Evolutionary conservation across 2,329 filamentous ascomycete genomes (phyloP).

Genomic region (Coleophoma eucalyptorum): DNA sequence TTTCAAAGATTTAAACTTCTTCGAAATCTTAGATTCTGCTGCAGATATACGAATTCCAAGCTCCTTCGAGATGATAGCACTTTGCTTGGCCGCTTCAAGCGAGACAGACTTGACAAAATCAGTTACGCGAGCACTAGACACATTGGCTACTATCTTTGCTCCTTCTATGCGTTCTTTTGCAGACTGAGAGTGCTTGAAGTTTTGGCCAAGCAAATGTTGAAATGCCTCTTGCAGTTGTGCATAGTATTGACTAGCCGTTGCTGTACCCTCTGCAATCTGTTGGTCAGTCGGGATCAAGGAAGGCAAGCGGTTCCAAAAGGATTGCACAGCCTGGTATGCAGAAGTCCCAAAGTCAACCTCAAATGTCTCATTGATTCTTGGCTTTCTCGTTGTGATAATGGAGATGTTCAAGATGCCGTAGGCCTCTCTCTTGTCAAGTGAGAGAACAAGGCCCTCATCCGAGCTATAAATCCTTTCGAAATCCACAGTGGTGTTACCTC

Average conservation of each 20-base stretch:
- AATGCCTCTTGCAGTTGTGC: slow-evolving; percentile 12
- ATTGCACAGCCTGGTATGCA: slow-evolving; percentile 18
- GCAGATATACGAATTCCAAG: slow-evolving; percentile 21
- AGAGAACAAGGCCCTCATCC: slow-evolving; percentile 28
- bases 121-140: slow-evolving; percentile 11
- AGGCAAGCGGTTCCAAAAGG: slow-evolving; percentile 17
- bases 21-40: slow-evolving; percentile 29
- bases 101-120: slow-evolving; percentile 18
- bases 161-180: slow-evolving; percentile 16
- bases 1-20: slow-evolving; percentile 29
- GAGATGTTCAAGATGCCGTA: slow-evolving; percentile 55
- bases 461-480: slow-evolving; percentile 36
- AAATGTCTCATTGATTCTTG: slow-evolving; percentile 58
- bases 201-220: slow-evolving; percentile 17
- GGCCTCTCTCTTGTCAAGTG: slow-evolving; percentile 49
- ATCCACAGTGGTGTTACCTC: slow-evolving; percentile 41
- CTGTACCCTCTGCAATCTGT: slow-evolving; percentile 8
- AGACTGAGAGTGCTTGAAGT: slow-evolving; percentile 12
- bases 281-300: slow-evolving; percentile 12
- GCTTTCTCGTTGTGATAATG: slow-evolving; percentile 53
- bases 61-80: slow-evolving; percentile 22
- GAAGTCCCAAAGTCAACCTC: slow-evolving; percentile 51
- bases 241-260: slow-evolving; percentile 11
- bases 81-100: slow-evolving; percentile 22
- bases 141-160: slow-evolving; percentile 14